These are phyloP conservation scores for Mallotus repandus DNA, from an alignment of 441 rosid genomes.

Conservation along the genomic window DNA sequence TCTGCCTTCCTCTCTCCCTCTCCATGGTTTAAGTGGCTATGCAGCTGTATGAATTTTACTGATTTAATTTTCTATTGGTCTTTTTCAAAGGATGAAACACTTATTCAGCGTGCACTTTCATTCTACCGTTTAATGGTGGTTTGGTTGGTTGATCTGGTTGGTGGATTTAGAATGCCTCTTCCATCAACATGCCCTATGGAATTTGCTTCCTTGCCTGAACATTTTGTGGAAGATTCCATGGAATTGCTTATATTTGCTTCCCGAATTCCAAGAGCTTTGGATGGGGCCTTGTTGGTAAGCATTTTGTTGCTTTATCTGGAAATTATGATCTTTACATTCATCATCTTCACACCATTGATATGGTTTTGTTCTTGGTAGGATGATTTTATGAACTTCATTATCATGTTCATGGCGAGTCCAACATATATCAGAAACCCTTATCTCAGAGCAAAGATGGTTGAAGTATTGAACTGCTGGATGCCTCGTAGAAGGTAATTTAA, in stretches of 20 bases:
- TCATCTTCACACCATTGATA: neutral
- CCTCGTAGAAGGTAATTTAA: conserved; percentile 75
- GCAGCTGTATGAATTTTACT: neutral
- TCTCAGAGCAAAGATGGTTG: conserved; percentile 99
- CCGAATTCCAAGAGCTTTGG: conserved; percentile 85
- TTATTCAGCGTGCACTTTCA: conserved; percentile 81
- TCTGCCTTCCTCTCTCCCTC: neutral
- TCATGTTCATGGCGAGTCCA: conserved; percentile 98
- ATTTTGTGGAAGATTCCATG: conserved; percentile 98
- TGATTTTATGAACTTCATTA: conserved; percentile 97
- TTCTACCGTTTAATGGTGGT: conserved; percentile 87
- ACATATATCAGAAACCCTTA: conserved; percentile 84
- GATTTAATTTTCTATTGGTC: neutral
- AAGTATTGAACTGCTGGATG: conserved; percentile 98
- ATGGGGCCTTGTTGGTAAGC: conserved; percentile 76
- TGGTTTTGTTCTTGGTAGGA: conserved; percentile 52
- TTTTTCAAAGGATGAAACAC: conserved; percentile 62
- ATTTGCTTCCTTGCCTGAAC: conserved; percentile 98
- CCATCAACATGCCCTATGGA: conserved; percentile 82
- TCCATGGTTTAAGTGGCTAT: neutral
- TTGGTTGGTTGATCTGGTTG: conserved; percentile 90
- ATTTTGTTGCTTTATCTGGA: conserved; percentile 12
- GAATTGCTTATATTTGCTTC: conserved; percentile 93
- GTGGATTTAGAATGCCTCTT: conserved; percentile 97
- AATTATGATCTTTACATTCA: neutral